Evolutionary conservation across 345 rosid genomes (phyloP).

Genomic region (Lenwebbia sp.): DNA sequence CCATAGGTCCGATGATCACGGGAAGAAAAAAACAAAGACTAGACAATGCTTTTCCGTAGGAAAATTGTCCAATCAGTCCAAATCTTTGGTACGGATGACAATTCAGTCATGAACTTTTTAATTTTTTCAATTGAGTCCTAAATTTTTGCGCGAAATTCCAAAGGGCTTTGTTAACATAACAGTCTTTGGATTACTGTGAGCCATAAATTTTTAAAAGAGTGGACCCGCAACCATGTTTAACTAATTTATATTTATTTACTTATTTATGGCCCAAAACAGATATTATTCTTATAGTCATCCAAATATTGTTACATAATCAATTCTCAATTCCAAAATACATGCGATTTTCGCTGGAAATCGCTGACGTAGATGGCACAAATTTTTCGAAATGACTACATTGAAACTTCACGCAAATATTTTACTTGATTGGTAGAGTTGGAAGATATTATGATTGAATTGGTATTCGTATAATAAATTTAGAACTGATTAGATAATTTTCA

Average conservation of each 20-base stretch:
- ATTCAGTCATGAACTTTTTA: accelerated
- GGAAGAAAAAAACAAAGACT: not conserved
- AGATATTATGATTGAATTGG: accelerated
- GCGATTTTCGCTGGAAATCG: accelerated
- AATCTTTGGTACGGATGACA: accelerated
- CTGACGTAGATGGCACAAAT: accelerated
- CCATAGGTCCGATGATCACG: not conserved
- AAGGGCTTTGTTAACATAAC: too few relatives aligned
- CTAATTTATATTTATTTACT: too few relatives aligned
- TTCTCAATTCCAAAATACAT: too few relatives aligned
- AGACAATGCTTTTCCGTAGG: not conserved
- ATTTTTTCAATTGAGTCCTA: accelerated
- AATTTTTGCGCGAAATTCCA: not conserved
- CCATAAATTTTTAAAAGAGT: too few relatives aligned
- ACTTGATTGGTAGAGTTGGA: accelerated
- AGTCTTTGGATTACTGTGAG: too few relatives aligned
- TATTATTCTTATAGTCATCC: too few relatives aligned
- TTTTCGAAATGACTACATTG: accelerated
- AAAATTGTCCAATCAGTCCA: accelerated
- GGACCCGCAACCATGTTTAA: too few relatives aligned
- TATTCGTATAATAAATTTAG: accelerated
- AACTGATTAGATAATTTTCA: accelerated
- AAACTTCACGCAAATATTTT: accelerated
- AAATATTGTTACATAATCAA: too few relatives aligned
- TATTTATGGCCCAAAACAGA: too few relatives aligned